Evolutionary conservation across 495 filamentous ascomycete genomes (phyloP), one percentile per base, ranked within the genome.

Genomic region (Poronia punctata): DNA sequence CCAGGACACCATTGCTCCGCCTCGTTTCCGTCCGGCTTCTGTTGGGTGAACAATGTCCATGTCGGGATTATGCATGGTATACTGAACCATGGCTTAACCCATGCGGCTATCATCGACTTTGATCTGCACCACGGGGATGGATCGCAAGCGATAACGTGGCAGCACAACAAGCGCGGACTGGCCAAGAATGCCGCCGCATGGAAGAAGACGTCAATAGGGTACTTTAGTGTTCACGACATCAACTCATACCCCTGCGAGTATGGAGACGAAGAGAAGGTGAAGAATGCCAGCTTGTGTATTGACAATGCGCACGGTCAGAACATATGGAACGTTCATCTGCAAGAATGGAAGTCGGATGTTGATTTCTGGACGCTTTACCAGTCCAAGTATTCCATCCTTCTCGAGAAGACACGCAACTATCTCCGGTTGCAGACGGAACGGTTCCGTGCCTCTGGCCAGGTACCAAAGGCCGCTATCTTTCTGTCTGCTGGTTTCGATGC

Each of bases 31-130:
- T 95, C 88, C 1, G 92, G 92, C 1, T 98, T 98, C 60, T 98
- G 92, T 64, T 98, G 92, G 92, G 61, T 98, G 40, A 98, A 98
- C 60, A 98, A 98, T 57, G 87, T 97, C 5, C 90, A 96, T 56
- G 87, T 97, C 22, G 93, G 92, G 0, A 94, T 97, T 43, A 84
- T 90, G 50, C 83, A 96, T 54, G 92, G 82, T 8, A 80, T 84
- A 4, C 73, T 85, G 41, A 76, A 72, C 34, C 80, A 95, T 53
- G 89, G 84, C 5, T 59, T 97, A 27, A 96, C 88, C 0, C 92
- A 97, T 59, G 90, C 88, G 0, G 92, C 88, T 4, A 98, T 98
- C 46, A 78, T 98, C 49, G 92, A 98, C 60, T 95, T 97, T 54
- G 92, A 98, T 59, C 66, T 98, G 5, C 92, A 98, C 47, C 92